These are phyloP conservation scores for Pseudophaeomoniella oleicola DNA, from an alignment of 2,329 filamentous ascomycete species.

Conservation along the genomic window DNA sequence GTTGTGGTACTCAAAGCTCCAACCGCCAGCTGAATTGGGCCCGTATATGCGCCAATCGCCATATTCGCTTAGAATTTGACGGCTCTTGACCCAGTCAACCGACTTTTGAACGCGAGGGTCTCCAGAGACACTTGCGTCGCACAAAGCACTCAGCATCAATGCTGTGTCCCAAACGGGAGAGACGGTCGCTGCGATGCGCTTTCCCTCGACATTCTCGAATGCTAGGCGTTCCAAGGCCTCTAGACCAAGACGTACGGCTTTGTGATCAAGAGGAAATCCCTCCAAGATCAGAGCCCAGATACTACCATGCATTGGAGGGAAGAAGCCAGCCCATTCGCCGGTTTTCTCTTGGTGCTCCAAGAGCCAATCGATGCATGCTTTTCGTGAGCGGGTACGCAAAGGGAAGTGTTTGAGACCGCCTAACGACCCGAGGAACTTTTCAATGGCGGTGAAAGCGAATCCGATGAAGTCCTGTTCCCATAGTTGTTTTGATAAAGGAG, in stretches of 20 bases:
- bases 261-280: slow-evolving; percentile 12
- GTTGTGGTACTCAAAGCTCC: slow-evolving; percentile 18
- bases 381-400: slow-evolving; percentile 8
- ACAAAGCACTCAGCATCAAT: slow-evolving; percentile 17
- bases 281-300: slow-evolving; percentile 17
- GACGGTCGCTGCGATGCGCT: slow-evolving; percentile 14
- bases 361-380: slow-evolving; percentile 15
- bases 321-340: slow-evolving; percentile 18
- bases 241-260: slow-evolving; percentile 10
- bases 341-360: slow-evolving; percentile 16
- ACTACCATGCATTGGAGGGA: slow-evolving; percentile 15
- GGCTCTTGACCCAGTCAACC: slow-evolving; percentile 9
- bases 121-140: slow-evolving; percentile 9
- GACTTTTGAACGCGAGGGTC: slow-evolving; percentile 3
- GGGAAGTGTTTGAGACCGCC: slow-evolving; percentile 8
- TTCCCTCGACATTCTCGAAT: slow-evolving; percentile 13
- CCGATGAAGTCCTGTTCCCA: slow-evolving; percentile 2
- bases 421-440: slow-evolving; percentile 9
- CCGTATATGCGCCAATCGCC: slow-evolving; percentile 18
- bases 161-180: slow-evolving; percentile 22
- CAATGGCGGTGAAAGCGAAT: slow-evolving; percentile 5
- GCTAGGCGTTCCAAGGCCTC: slow-evolving; percentile 15
- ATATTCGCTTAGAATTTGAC: slow-evolving; percentile 12
- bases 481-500: neutral
- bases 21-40: slow-evolving; percentile 13